These are phyloP conservation scores for Pythium insidiosum DNA, from an alignment of 352 stramenopile species.

Conservation along the genomic window DNA sequence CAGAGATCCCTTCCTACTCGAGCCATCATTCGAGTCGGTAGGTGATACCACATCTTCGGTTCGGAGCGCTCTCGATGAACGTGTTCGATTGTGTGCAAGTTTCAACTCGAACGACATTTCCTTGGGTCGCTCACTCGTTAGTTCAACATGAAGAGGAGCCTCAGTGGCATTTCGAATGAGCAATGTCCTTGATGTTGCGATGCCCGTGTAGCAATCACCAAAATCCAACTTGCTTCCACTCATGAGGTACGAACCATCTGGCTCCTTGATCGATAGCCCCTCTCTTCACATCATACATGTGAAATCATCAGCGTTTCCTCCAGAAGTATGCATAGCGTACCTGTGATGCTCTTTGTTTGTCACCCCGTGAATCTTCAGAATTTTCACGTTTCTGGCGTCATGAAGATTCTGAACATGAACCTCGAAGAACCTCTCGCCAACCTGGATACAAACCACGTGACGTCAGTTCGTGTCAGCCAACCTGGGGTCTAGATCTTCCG, in stretches of 20 bases:
- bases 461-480: conserved; percentile 5
- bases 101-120: conserved; percentile 88
- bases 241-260: conserved; percentile 76
- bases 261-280: conserved; percentile 81
- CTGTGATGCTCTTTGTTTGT: conserved; percentile 86
- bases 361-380: conserved; percentile 78
- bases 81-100: conserved; percentile 59
- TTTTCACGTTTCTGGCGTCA: conserved; percentile 80
- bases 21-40: conserved; percentile 63
- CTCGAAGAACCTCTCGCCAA: conserved; percentile 82
- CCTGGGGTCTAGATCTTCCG: too few species aligned
- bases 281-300: conserved; percentile 39
- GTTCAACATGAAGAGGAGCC: conserved; percentile 71
- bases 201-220: conserved; percentile 82
- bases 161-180: conserved; percentile 83
- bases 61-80: conserved; percentile 45
- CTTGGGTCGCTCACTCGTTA: conserved; percentile 81
- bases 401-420: conserved; percentile 84
- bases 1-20: conserved; percentile 56
- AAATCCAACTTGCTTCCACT: conserved; percentile 86
- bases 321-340: too few species aligned
- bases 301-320: too few species aligned
- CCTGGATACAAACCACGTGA: conserved; percentile 22
- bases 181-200: conserved; percentile 75
- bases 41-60: conserved; percentile 61